Conservation (phyloP, 2,329 filamentous ascomycete genomes). For the Hypoxylon sp. region DNA sequence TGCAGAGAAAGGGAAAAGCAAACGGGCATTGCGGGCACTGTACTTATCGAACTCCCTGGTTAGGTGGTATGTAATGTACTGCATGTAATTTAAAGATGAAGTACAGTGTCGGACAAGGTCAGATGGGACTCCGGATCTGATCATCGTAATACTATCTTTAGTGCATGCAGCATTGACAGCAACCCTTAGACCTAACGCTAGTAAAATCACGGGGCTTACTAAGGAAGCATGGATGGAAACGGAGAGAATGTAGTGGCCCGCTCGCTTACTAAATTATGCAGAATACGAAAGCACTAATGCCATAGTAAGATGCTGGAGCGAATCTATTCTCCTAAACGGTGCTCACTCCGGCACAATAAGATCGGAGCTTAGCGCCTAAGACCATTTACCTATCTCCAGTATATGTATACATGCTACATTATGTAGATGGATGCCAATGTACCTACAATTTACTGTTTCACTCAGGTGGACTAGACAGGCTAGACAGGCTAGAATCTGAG, state of each 20-base stretch:
- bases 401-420: not conserved
- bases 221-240: slow-evolving; percentile 35
- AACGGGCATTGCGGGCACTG: not conserved
- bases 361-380: not conserved
- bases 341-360: too few relatives aligned
- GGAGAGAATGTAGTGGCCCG: slow-evolving; percentile 23
- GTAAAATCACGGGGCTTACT: slow-evolving; percentile 30
- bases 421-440: not conserved
- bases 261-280: slow-evolving; percentile 24
- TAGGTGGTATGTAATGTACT: too few relatives aligned
- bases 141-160: slow-evolving; percentile 20
- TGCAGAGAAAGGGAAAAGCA: not conserved
- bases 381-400: not conserved
- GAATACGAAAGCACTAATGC: not conserved
- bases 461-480: slow-evolving; percentile 32
- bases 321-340: slow-evolving; percentile 20
- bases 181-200: slow-evolving; percentile 13
- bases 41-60: slow-evolving; percentile 8
- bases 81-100: slow-evolving; percentile 33
- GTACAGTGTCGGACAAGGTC: slow-evolving; percentile 19
- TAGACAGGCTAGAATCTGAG: not conserved
- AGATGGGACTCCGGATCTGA: slow-evolving; percentile 28
- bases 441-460: slow-evolving; percentile 38
- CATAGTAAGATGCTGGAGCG: not conserved
- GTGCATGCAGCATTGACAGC: slow-evolving; percentile 16